Evolutionary conservation across 306 rosid species (phyloP).

Genomic region (Cyamopsis tetragonoloba): DNA sequence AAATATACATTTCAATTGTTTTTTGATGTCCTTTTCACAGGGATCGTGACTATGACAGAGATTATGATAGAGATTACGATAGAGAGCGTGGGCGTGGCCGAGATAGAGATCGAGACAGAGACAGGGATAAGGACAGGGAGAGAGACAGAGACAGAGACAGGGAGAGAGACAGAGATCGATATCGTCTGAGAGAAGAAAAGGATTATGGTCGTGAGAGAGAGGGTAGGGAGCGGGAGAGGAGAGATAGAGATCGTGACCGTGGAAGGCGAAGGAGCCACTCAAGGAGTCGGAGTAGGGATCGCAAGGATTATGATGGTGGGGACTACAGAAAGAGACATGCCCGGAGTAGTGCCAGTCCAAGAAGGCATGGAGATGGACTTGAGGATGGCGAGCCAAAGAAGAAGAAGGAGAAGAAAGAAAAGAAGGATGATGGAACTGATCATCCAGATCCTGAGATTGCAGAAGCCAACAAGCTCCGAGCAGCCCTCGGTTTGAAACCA

Average conservation of each 20-base stretch:
- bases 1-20: neutral
- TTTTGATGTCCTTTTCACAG: conserved; percentile 36
- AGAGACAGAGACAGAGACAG: conserved; percentile 40
- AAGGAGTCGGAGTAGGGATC: conserved; percentile 87
- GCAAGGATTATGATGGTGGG: conserved; percentile 62
- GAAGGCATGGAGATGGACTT: conserved; percentile 61
- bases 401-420: conserved; percentile 70
- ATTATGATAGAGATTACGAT: conserved; percentile 64
- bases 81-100: conserved; percentile 71
- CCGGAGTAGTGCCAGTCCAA: conserved; percentile 65
- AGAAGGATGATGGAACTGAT: conserved; percentile 73
- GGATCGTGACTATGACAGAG: conserved; percentile 90
- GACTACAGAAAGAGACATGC: conserved; percentile 75
- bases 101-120: conserved; percentile 47
- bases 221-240: conserved; percentile 88
- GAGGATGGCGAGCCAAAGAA: conserved; percentile 76
- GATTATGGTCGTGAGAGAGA: conserved; percentile 68
- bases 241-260: conserved; percentile 91
- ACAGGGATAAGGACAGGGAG: conserved; percentile 50
- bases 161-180: conserved; percentile 63
- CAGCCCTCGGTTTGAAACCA: conserved; percentile 88
- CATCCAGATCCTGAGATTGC: conserved; percentile 89
- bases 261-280: conserved; percentile 86
- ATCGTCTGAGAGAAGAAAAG: conserved; percentile 59
- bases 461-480: conserved; percentile 71